Evolutionary conservation across 768 basidiomycete species (phyloP).

Genomic region (Mycena galericulata): DNA sequence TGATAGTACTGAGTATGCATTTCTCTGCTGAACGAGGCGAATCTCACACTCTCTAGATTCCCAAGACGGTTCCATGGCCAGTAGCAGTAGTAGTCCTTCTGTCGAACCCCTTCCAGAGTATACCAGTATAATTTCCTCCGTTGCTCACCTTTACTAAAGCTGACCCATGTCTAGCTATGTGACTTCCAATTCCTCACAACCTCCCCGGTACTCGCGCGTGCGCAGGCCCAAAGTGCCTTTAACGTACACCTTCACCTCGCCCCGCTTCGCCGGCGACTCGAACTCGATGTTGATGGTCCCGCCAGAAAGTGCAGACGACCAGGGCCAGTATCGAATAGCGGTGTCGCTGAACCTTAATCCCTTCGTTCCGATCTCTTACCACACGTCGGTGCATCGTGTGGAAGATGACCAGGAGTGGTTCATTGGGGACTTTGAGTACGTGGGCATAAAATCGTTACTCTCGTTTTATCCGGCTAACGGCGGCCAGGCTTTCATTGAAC

Average conservation of each 20-base stretch:
- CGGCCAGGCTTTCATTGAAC: slow-evolving; percentile 52
- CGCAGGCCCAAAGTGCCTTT: slow-evolving; percentile 29
- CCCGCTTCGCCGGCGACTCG: slow-evolving; percentile 9
- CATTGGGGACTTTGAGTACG: slow-evolving; percentile 54
- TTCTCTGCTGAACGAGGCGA: not conserved
- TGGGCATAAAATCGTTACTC: too few species aligned
- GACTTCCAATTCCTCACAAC: slow-evolving; percentile 28
- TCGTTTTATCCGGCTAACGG: not conserved
- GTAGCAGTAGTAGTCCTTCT: slow-evolving; percentile 11
- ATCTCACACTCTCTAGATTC: slow-evolving; percentile 13
- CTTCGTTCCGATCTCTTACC: slow-evolving; percentile 57
- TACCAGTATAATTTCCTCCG: slow-evolving; percentile 30
- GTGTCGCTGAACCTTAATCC: slow-evolving; percentile 59
- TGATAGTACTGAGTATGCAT: slow-evolving; percentile 33
- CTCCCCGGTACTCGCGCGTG: slow-evolving; percentile 31
- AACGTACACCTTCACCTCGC: slow-evolving; percentile 26
- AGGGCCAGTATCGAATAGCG: slow-evolving; percentile 51
- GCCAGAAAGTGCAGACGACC: slow-evolving; percentile 31
- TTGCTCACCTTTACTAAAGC: not conserved
- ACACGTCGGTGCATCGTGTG: slow-evolving; percentile 51
- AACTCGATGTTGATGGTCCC: slow-evolving; percentile 32
- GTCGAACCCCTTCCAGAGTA: slow-evolving; percentile 35
- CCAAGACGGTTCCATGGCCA: slow-evolving; percentile 10
- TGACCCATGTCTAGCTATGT: slow-evolving; percentile 24
- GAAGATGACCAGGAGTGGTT: slow-evolving; percentile 41